Percentiles rank a stretch among this genome's conserved stretches.
Evolutionary conservation across 768 basidiomycete genomes (phyloP).

Genomic region (Zangia roseola): DNA sequence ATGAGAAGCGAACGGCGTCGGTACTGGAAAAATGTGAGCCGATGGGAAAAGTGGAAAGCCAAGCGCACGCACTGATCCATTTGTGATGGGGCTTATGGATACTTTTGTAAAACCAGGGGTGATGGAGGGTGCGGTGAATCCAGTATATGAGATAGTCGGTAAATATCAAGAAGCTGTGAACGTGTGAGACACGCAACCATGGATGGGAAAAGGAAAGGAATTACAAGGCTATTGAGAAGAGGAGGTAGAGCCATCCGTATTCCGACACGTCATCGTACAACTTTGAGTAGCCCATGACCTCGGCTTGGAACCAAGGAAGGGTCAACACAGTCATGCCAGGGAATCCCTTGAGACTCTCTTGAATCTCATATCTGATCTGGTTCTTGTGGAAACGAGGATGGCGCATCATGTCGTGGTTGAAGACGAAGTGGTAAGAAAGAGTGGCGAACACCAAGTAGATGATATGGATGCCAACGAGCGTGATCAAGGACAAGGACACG

Average conservation of each 20-base stretch:
- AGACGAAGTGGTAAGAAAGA: conserved; percentile 80
- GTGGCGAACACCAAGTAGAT: conserved; percentile 91
- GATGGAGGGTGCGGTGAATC: conserved; percentile 90
- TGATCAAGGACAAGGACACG: conserved; percentile 67
- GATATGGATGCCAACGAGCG: conserved; percentile 75
- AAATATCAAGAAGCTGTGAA: conserved; percentile 67
- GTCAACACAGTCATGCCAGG: conserved; percentile 82
- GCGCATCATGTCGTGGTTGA: conserved; percentile 93
- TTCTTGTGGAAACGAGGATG: conserved; percentile 93
- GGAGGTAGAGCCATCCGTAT: conserved; percentile 74
- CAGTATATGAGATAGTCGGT: conserved; percentile 96
- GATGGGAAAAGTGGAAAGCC: background rate
- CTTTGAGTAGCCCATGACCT: conserved; percentile 81
- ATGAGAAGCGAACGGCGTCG: conserved; percentile 95
- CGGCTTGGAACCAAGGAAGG: conserved; percentile 91
- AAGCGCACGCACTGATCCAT: conserved; percentile 76
- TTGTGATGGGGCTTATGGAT: conserved; percentile 99
- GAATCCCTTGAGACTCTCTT: conserved; percentile 69
- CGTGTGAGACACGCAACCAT: background rate
- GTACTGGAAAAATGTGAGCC: conserved; percentile 54
- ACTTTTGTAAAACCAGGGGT: conserved; percentile 82
- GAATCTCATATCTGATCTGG: conserved; percentile 82
- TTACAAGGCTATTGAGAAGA: conserved; percentile 68
- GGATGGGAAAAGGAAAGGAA: conserved; percentile 24
- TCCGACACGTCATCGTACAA: conserved; percentile 78